Evolutionary conservation across 2,329 filamentous ascomycete species (phyloP).

Genomic region (Boeremia lycopersici): DNA sequence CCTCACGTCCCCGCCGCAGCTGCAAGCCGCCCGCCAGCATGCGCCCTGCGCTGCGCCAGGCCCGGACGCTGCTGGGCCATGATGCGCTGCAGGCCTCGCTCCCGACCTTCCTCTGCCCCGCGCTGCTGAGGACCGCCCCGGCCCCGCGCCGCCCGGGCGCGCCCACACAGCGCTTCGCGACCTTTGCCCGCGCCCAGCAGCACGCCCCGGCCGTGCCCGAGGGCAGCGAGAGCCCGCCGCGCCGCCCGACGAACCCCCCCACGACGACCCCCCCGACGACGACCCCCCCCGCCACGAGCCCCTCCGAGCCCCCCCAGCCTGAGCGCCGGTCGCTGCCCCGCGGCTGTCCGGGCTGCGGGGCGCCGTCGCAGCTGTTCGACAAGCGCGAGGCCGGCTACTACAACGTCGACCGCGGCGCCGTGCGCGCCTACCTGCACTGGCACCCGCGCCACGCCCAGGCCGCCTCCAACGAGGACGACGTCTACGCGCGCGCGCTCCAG

Average conservation of each 20-base stretch:
- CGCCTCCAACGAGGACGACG: slow-evolving; percentile 41
- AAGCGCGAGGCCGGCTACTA: slow-evolving; percentile 64
- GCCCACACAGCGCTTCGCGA: slow-evolving; percentile 32
- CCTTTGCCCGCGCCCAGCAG: slow-evolving; percentile 22
- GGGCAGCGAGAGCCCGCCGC: background rate
- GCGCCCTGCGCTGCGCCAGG: slow-evolving; percentile 40
- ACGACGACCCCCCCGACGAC: background rate
- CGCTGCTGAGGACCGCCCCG: slow-evolving; percentile 31
- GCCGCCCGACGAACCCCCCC: background rate
- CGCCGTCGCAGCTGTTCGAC: slow-evolving; percentile 62
- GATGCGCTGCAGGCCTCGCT: slow-evolving; percentile 33
- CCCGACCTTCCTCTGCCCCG: slow-evolving; percentile 45
- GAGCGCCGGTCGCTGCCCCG: slow-evolving; percentile 50
- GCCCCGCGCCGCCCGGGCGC: slow-evolving; percentile 13
- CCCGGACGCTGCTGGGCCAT: slow-evolving; percentile 33
- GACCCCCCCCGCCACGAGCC: background rate
- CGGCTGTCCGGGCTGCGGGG: slow-evolving; percentile 68
- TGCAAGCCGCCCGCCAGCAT: slow-evolving; percentile 26
- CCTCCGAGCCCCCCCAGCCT: slow-evolving; percentile 1
- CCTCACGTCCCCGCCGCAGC: background rate
- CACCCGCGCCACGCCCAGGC: slow-evolving; percentile 28
- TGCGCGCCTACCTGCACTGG: slow-evolving; percentile 48
- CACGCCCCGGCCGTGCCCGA: slow-evolving; percentile 14
- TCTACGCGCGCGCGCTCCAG: slow-evolving; percentile 45
- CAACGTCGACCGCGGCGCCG: slow-evolving; percentile 54